phyloP scores from a whole-genome alignment of 2,329 filamentous ascomycete species.

The Phaeosphaeria sp. region DNA sequence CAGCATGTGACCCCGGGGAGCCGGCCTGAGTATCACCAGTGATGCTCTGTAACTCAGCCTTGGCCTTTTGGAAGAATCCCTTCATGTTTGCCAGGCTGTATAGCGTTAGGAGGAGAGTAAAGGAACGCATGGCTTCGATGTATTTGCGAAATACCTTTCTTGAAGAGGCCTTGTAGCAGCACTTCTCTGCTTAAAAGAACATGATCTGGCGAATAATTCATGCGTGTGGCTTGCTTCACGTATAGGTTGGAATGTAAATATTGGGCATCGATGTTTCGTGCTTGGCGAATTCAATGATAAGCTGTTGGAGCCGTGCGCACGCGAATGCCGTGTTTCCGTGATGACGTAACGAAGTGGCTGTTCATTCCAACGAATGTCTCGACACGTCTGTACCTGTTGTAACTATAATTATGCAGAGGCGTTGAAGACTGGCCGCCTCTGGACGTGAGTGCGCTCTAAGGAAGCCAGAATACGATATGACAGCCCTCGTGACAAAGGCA shows the following conservation, averaged over 20 bases:
- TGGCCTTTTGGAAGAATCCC: slow-evolving; percentile 36
- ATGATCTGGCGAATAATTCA: too few relatives aligned
- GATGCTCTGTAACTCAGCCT: slow-evolving; percentile 27
- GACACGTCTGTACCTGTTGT: background rate
- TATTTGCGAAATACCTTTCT: slow-evolving; percentile 7
- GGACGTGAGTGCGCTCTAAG: background rate
- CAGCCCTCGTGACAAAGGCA: background rate
- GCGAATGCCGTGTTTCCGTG: background rate
- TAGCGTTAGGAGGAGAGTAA: slow-evolving; percentile 12
- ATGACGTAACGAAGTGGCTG: slow-evolving; percentile 1
- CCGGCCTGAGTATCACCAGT: slow-evolving; percentile 6
- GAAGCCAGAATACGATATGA: background rate
- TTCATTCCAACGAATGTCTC: background rate
- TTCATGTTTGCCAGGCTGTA: slow-evolving; percentile 26
- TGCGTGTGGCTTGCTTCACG: background rate
- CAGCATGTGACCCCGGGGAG: background rate
- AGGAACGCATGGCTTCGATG: slow-evolving; percentile 5
- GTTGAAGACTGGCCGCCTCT: background rate
- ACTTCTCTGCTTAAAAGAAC: background rate
- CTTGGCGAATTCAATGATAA: background rate
- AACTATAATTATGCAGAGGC: background rate
- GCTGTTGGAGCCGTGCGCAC: background rate
- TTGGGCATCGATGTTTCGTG: background rate
- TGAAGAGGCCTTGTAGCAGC: background rate
- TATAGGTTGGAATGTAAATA: background rate